Percentiles rank a stretch among this genome's conserved stretches.
These are phyloP conservation scores for Calonectria crousiana DNA, from an alignment of 2,329 filamentous ascomycete genomes.

Conservation along the genomic window DNA sequence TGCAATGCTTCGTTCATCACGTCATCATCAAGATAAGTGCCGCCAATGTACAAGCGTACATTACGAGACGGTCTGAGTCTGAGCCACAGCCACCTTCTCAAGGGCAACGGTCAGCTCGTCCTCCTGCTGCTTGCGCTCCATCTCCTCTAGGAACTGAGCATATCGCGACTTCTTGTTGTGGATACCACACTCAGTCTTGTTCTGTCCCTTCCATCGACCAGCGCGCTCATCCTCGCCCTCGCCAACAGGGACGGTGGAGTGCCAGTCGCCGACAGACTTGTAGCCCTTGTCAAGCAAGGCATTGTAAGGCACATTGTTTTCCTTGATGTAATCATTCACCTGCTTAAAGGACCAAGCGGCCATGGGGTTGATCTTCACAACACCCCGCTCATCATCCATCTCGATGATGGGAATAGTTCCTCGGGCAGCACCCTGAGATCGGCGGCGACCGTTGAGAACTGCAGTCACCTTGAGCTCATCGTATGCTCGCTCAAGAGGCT, in stretches of 20 bases:
- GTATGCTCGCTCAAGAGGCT: constrained; percentile 94
- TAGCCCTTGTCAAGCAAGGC: constrained; percentile 92
- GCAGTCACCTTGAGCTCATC: constrained; percentile 88
- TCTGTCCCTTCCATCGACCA: constrained; percentile 95
- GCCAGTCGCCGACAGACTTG: constrained; percentile 98
- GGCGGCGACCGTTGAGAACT: constrained; percentile 90
- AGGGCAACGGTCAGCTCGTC: constrained; percentile 47
- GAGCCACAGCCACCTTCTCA: constrained; percentile 37
- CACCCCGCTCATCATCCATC: constrained; percentile 85
- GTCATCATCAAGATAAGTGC: constrained; percentile 38
- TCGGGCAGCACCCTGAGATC: constrained; percentile 93
- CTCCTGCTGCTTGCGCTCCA: constrained; percentile 76
- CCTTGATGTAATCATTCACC: constrained; percentile 87
- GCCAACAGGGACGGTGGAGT: constrained; percentile 90
- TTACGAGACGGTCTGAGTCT: constrained; percentile 41
- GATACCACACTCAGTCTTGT: constrained; percentile 98
- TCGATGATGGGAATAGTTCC: constrained; percentile 93
- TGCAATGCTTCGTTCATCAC: constrained; percentile 45
- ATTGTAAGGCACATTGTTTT: constrained; percentile 94
- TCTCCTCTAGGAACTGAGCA: constrained; percentile 82
- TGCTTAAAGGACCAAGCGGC: constrained; percentile 94
- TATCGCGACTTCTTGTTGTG: constrained; percentile 98
- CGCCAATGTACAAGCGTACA: constrained; percentile 37
- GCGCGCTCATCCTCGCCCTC: constrained; percentile 96
- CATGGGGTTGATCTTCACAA: constrained; percentile 98